Base-by-base conservation (phyloP, 805 yeast genomes). In the Sugiyamaella smithiae region DNA sequence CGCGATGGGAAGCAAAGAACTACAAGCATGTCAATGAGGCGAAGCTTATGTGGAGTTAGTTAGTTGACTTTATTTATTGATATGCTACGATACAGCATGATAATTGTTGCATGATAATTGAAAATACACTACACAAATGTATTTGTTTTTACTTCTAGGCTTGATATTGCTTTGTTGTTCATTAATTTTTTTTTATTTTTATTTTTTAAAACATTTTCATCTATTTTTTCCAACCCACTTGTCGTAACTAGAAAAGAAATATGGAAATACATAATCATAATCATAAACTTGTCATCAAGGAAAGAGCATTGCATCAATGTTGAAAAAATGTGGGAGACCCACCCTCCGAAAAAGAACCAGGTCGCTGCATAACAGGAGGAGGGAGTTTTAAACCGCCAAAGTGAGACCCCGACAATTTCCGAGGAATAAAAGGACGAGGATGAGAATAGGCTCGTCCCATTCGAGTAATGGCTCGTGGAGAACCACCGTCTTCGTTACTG, bases 31-130 rank as follows among this genome's bases (percentile, higher is more conserved):
- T 88, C n/a, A 72, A 81, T 37, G 75, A 80, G 2, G 67, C 69
- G 0, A 72, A 73, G 36, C 67, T 88, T 11, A 53, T 88, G 11
- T 88, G 96, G 96, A 35, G 38, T 12, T 16, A 12, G 29, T 7
- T 26, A 26, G 29, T 26, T 26, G 29, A 26, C 11, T 26, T 26
- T 26, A n/a, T n/a, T n/a, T n/a, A n/a, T n/a, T n/a, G n/a, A n/a
- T n/a, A n/a, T n/a, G n/a, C n/a, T n/a, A n/a, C n/a, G n/a, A n/a
- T n/a, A n/a, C n/a, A n/a, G n/a, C n/a, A n/a, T n/a, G n/a, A n/a
- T n/a, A n/a, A n/a, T n/a, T n/a, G n/a, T n/a, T n/a, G n/a, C n/a
- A n/a, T n/a, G n/a, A n/a, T n/a, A n/a, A n/a, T n/a, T n/a, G n/a
- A n/a, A n/a, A n/a, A n/a, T n/a, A n/a, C n/a, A n/a, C n/a, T n/a